Conservation (phyloP, 805 yeast species). For the Zygosaccharomyces rouxii region DNA sequence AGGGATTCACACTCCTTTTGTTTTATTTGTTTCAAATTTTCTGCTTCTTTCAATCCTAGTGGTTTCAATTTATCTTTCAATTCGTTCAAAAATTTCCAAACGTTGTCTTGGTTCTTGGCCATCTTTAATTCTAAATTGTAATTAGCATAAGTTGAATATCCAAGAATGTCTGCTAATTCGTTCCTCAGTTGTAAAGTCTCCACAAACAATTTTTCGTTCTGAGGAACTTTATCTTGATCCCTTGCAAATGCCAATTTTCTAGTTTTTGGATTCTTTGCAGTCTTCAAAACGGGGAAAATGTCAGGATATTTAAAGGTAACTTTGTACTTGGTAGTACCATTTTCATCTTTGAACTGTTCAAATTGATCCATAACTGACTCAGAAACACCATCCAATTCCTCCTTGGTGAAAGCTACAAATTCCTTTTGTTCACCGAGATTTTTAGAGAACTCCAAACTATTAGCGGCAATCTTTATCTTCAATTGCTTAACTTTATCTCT, state of each 20-base stretch:
- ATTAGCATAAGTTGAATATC: slow-evolving; percentile 65
- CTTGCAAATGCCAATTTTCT: slow-evolving; percentile 63
- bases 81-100: slow-evolving; percentile 57
- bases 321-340: slow-evolving; percentile 45
- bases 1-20: slow-evolving; percentile 45
- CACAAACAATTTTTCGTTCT: slow-evolving; percentile 56
- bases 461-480: slow-evolving; percentile 53
- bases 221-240: slow-evolving; percentile 62
- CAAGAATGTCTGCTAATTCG: slow-evolving; percentile 57
- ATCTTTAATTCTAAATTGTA: slow-evolving; percentile 71
- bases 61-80: slow-evolving; percentile 55
- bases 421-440: slow-evolving; percentile 71
- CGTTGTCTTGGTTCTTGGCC: slow-evolving; percentile 68
- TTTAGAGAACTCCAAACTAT: slow-evolving; percentile 54
- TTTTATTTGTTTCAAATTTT: slow-evolving; percentile 48
- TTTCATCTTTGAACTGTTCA: slow-evolving; percentile 39
- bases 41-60: slow-evolving; percentile 53
- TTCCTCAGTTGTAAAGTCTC: slow-evolving; percentile 61
- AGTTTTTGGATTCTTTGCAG: slow-evolving; percentile 59
- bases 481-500: slow-evolving; percentile 55
- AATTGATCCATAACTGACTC: slow-evolving; percentile 55
- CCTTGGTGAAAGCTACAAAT: slow-evolving; percentile 51
- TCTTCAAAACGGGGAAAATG: slow-evolving; percentile 68
- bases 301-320: slow-evolving; percentile 84
- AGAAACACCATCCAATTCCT: slow-evolving; percentile 73